A percentile compares a stretch with the other conserved stretches of the same genome.
Conservation (phyloP, 768 basidiomycete species). For the Hericium rajendrae region DNA sequence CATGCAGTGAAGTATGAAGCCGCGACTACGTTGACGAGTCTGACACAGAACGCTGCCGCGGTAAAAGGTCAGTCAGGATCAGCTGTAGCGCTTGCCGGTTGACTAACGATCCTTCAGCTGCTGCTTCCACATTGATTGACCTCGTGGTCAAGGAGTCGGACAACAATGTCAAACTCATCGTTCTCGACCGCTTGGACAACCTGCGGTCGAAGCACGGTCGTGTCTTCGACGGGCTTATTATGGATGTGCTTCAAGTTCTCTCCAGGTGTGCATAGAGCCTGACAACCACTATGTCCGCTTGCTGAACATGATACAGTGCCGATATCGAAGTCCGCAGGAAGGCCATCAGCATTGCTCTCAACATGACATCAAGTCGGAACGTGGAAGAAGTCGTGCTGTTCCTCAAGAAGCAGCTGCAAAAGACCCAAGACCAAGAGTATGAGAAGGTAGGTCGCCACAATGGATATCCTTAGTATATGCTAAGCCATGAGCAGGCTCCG, state of each 20-base stretch:
- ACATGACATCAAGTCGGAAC: slow-evolving; percentile 88
- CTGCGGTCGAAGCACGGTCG: slow-evolving; percentile 80
- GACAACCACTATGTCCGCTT: neutral
- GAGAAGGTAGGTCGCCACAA: slow-evolving; percentile 58
- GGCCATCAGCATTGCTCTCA: slow-evolving; percentile 80
- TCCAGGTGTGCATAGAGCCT: slow-evolving; percentile 45
- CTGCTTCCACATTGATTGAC: slow-evolving; percentile 80
- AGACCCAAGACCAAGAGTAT: slow-evolving; percentile 83
- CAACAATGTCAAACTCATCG: slow-evolving; percentile 98
- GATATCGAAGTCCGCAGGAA: slow-evolving; percentile 96
- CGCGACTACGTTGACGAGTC: slow-evolving; percentile 84
- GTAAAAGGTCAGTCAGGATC: slow-evolving; percentile 67
- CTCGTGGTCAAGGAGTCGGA: slow-evolving; percentile 93
- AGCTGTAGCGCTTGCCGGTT: neutral
- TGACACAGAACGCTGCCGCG: slow-evolving; percentile 93
- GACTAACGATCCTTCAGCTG: slow-evolving; percentile 39
- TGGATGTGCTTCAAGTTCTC: slow-evolving; percentile 91
- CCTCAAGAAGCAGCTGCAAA: slow-evolving; percentile 95
- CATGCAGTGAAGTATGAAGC: slow-evolving; percentile 98
- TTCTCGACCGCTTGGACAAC: slow-evolving; percentile 80
- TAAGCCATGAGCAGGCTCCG: slow-evolving; percentile 45
- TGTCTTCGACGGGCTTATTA: slow-evolving; percentile 83
- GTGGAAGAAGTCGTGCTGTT: slow-evolving; percentile 95
- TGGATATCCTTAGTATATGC: neutral
- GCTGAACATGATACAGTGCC: slow-evolving; percentile 37